Conservation (phyloP, 1,284 basidiomycete species). For the Microbotryum lychnidis-dioicae region DNA sequence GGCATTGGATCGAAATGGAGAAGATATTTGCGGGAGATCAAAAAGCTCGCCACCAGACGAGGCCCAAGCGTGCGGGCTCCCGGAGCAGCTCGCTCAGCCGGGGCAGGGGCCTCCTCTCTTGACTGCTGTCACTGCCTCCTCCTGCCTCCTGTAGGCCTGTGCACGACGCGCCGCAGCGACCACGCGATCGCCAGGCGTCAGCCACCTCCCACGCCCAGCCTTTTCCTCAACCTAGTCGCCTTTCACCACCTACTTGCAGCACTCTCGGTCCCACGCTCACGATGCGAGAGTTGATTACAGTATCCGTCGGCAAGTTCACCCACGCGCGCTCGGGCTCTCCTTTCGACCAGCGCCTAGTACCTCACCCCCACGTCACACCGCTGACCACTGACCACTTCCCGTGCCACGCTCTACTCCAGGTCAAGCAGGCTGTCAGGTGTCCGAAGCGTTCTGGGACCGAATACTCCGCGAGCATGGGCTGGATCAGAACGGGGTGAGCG, state of each 20-base stretch:
- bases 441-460: conserved; percentile 38
- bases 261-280: background rate
- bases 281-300: conserved; percentile 12
- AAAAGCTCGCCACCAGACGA: too few relatives aligned
- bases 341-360: background rate
- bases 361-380: background rate
- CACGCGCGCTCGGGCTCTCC: background rate
- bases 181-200: too few relatives aligned
- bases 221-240: background rate
- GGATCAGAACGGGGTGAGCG: conserved; percentile 34
- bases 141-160: too few relatives aligned
- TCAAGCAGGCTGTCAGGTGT: conserved; percentile 28
- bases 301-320: conserved; percentile 10
- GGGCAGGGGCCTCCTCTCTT: too few relatives aligned
- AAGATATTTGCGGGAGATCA: too few relatives aligned
- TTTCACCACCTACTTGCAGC: background rate
- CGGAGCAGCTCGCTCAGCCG: too few relatives aligned
- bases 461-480: conserved; percentile 40
- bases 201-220: background rate
- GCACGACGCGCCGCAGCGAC: too few relatives aligned
- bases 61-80: too few relatives aligned
- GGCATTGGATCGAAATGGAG: too few relatives aligned
- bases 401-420: conserved; percentile 1
- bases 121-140: too few relatives aligned
- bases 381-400: background rate